A percentile compares a stretch with the other conserved stretches of the same genome.
Evolutionary conservation across 2,329 filamentous ascomycete species (phyloP).

Genomic region (Ilyonectria mors-panacis): DNA sequence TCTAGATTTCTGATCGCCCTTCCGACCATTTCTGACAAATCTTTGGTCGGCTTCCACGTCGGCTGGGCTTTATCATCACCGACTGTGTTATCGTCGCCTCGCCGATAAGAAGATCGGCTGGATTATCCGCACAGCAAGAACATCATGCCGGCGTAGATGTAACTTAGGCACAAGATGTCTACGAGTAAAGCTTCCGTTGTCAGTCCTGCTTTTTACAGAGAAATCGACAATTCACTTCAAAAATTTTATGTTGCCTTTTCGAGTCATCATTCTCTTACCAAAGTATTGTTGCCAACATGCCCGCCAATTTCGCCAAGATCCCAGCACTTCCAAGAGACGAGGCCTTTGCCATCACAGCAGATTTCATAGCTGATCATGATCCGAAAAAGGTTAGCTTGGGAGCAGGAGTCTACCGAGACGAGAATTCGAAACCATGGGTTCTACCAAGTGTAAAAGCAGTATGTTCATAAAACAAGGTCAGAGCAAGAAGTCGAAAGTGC

Average conservation of each 20-base stretch:
- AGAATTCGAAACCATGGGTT: slow-evolving; percentile 93
- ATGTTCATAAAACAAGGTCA: slow-evolving; percentile 25
- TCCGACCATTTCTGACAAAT: not conserved
- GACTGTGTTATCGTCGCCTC: not conserved
- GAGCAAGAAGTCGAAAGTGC: not conserved
- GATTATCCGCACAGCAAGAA: not conserved
- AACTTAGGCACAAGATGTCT: not conserved
- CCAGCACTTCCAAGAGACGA: slow-evolving; percentile 10
- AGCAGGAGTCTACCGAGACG: slow-evolving; percentile 85
- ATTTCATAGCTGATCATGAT: slow-evolving; percentile 1
- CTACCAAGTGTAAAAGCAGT: slow-evolving; percentile 93
- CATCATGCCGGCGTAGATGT: not conserved
- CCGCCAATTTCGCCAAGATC: not conserved
- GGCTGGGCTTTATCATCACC: not conserved
- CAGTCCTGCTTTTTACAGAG: not conserved
- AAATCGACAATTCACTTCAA: not conserved
- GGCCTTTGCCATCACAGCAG: slow-evolving; percentile 9
- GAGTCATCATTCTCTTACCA: not conserved
- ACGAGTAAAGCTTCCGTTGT: no score
- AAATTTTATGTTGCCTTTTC: not conserved
- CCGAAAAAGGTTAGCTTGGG: slow-evolving; percentile 57
- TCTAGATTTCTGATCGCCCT: not conserved
- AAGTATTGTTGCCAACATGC: not conserved
- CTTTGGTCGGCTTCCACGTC: not conserved
- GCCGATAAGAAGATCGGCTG: not conserved